Evolutionary conservation across 106 monocot species (phyloP).

Genomic region (Narthecium ossifragum): DNA sequence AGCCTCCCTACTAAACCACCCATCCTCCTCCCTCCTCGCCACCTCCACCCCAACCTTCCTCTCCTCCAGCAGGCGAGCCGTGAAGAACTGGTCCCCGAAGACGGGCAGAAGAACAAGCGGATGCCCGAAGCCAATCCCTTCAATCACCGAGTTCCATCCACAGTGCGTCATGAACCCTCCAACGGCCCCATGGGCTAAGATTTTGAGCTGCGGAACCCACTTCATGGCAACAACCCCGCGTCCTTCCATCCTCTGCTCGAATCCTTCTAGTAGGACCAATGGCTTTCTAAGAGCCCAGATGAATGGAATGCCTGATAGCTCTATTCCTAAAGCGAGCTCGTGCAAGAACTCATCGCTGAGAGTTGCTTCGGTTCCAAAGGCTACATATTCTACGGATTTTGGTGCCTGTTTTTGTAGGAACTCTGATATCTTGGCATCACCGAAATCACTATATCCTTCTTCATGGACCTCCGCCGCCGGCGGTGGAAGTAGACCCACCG

Average conservation of each 20-base stretch:
- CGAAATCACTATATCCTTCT: no score
- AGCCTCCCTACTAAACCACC: neutral
- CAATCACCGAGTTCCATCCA: constrained; percentile 10
- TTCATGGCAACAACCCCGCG: constrained; percentile 3
- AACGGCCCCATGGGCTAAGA: constrained; percentile 9
- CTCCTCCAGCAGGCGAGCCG: constrained; percentile 1
- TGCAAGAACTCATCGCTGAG: constrained; percentile 1
- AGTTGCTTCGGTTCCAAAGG: constrained; percentile 5
- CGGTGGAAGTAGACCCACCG: constrained; percentile 11
- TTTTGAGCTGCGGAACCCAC: constrained; percentile 10
- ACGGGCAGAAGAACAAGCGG: constrained; percentile 13
- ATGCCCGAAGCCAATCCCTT: neutral
- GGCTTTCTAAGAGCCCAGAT: constrained; percentile 15
- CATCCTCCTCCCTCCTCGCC: constrained; percentile 9
- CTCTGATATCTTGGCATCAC: neutral
- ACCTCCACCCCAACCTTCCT: constrained; percentile 12
- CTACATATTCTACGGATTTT: no score
- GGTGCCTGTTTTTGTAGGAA: constrained; percentile 5
- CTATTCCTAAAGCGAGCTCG: constrained; percentile 16
- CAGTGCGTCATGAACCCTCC: no score
- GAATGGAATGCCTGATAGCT: constrained; percentile 10
- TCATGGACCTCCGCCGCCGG: no score
- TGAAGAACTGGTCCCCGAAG: constrained; percentile 13
- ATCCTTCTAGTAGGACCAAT: constrained; percentile 4
- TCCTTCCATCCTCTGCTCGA: neutral